These are phyloP conservation scores for Leavenworthia alabamica DNA, from an alignment of 345 rosid genomes.

Conservation along the genomic window DNA sequence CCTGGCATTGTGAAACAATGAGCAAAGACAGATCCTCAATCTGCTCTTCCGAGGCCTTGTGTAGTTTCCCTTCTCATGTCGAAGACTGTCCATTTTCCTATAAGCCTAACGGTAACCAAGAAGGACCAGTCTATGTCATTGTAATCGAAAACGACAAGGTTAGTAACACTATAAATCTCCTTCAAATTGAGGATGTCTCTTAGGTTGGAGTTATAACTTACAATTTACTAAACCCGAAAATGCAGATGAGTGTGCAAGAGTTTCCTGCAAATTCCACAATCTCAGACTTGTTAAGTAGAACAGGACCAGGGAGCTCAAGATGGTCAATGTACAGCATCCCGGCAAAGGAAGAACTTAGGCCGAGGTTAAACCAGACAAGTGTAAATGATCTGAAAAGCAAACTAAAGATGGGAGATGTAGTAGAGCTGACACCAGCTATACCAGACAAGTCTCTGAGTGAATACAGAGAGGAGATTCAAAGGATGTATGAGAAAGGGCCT, in stretches of 20 bases:
- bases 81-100: slow-evolving; percentile 76
- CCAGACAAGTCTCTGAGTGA: slow-evolving; percentile 74
- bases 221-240: not conserved
- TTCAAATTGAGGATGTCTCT: not conserved
- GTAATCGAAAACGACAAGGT: slow-evolving; percentile 90
- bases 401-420: slow-evolving; percentile 93
- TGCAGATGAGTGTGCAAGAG: slow-evolving; percentile 96
- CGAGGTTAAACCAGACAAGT: slow-evolving; percentile 67
- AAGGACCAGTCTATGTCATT: slow-evolving; percentile 72
- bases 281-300: slow-evolving; percentile 64
- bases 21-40: slow-evolving; percentile 49
- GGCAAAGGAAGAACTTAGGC: slow-evolving; percentile 79
- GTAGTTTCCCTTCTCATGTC: slow-evolving; percentile 71
- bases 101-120: slow-evolving; percentile 46
- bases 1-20: slow-evolving; percentile 93
- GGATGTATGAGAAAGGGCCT: slow-evolving; percentile 73
- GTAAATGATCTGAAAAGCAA: slow-evolving; percentile 58
- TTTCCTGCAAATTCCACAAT: slow-evolving; percentile 62
- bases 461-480: slow-evolving; percentile 85
- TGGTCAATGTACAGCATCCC: slow-evolving; percentile 66
- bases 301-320: slow-evolving; percentile 59
- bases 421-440: slow-evolving; percentile 81
- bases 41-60: slow-evolving; percentile 44
- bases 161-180: not conserved
- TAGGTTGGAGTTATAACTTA: not conserved